Conservation (phyloP, 2,329 filamentous ascomycete species). For the Alternaria incomplexa region DNA sequence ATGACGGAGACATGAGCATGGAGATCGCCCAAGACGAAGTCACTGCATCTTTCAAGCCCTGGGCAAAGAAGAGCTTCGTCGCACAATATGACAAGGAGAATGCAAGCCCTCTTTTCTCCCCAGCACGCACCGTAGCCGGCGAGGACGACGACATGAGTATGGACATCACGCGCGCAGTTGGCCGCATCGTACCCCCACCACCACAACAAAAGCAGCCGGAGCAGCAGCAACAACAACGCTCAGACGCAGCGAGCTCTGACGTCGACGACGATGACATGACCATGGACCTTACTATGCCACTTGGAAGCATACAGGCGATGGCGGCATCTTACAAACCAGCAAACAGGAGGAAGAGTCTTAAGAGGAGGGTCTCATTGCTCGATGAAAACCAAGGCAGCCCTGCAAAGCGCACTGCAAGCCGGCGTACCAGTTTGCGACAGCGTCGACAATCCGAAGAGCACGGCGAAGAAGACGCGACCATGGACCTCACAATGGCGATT, state of each 20-base stretch:
- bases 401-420: slow-evolving; percentile 41
- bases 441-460: slow-evolving; percentile 44
- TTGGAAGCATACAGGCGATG: slow-evolving; percentile 57
- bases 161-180: slow-evolving; percentile 87
- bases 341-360: slow-evolving; percentile 49
- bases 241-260: slow-evolving; percentile 44
- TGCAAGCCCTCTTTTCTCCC: slow-evolving; percentile 54
- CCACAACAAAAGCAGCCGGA: slow-evolving; percentile 37
- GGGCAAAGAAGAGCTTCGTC: slow-evolving; percentile 65
- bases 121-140: slow-evolving; percentile 50
- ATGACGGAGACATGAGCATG: slow-evolving; percentile 60
- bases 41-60: slow-evolving; percentile 76
- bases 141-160: slow-evolving; percentile 78
- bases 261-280: slow-evolving; percentile 56
- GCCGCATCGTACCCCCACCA: slow-evolving; percentile 70
- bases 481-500: slow-evolving; percentile 50
- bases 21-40: slow-evolving; percentile 68
- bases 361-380: slow-evolving; percentile 52
- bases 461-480: slow-evolving; percentile 49
- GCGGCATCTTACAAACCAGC: slow-evolving; percentile 28
- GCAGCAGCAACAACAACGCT: slow-evolving; percentile 24
- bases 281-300: slow-evolving; percentile 63
- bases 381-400: slow-evolving; percentile 46
- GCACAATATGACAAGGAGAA: slow-evolving; percentile 57
- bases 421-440: slow-evolving; percentile 48